Evolutionary conservation across 2,329 filamentous ascomycete genomes (phyloP).

Genomic region (Fonsecaea multimorphosa): DNA sequence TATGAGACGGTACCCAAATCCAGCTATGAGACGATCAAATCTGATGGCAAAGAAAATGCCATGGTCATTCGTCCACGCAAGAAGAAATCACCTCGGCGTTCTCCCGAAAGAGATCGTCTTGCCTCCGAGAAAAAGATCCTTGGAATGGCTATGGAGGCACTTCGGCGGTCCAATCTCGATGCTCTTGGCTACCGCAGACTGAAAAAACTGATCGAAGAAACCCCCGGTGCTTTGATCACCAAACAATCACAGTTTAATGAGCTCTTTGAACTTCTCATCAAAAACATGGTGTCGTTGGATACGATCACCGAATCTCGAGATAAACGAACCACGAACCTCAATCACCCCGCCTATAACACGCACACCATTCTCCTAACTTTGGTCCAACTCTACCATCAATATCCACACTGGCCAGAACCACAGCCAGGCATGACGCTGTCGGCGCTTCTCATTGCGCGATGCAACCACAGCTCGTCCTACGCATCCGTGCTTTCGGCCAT

Average conservation of each 20-base stretch:
- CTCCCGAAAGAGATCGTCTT: conserved; percentile 26
- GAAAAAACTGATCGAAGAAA: conserved; percentile 32
- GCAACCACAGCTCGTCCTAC: conserved; percentile 33
- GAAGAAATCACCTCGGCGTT: conserved; percentile 25
- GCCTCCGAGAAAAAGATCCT: conserved; percentile 32
- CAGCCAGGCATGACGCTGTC: conserved; percentile 35
- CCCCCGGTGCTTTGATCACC: conserved; percentile 35
- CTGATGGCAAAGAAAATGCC: conserved; percentile 37
- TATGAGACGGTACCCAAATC: conserved; percentile 5
- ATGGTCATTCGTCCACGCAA: conserved; percentile 25
- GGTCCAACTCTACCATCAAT: conserved; percentile 32
- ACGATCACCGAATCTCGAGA: conserved; percentile 29
- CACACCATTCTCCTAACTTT: conserved; percentile 36
- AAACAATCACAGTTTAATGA: conserved; percentile 33
- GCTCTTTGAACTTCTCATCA: conserved; percentile 33
- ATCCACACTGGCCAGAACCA: conserved; percentile 36
- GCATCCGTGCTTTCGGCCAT: conserved; percentile 24
- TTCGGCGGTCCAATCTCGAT: conserved; percentile 33
- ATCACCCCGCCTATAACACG: conserved; percentile 36
- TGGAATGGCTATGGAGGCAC: conserved; percentile 28
- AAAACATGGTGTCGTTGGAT: conserved; percentile 29
- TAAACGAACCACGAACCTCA: conserved; percentile 24
- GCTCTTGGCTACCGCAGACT: conserved; percentile 36
- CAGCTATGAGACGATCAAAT: conserved; percentile 27
- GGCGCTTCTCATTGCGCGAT: conserved; percentile 35